Conservation (phyloP, 2,329 filamentous ascomycete genomes). For the Drechslera avenae region DNA sequence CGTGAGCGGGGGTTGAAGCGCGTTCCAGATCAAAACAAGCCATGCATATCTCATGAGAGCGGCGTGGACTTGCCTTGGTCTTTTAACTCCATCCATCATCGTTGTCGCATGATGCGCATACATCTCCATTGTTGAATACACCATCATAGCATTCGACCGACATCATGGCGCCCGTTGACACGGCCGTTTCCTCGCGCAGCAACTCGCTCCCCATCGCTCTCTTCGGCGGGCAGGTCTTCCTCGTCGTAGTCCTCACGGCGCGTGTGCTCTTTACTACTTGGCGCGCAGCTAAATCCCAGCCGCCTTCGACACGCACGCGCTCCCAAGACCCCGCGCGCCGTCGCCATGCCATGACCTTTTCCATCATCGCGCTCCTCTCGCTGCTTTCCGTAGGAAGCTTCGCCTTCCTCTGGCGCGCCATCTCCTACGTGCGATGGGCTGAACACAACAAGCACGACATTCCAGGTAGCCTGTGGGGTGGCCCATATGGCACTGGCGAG, state of each 20-base stretch:
- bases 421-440: slow-evolving; percentile 60
- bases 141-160: neutral
- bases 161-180: slow-evolving; percentile 46
- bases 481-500: slow-evolving; percentile 48
- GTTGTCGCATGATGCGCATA: slow-evolving; percentile 21
- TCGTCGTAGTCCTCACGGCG: slow-evolving; percentile 39
- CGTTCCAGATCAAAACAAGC: slow-evolving; percentile 37
- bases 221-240: slow-evolving; percentile 38
- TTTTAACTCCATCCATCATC: slow-evolving; percentile 2
- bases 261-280: slow-evolving; percentile 38
- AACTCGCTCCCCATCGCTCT: slow-evolving; percentile 43
- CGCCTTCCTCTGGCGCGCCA: slow-evolving; percentile 50
- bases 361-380: slow-evolving; percentile 54
- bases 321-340: slow-evolving; percentile 37
- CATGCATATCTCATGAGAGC: slow-evolving; percentile 1
- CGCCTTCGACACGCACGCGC: slow-evolving; percentile 44
- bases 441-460: slow-evolving; percentile 47
- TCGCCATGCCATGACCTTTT: slow-evolving; percentile 48
- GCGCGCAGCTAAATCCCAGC: slow-evolving; percentile 39
- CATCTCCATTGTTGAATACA: slow-evolving; percentile 7
- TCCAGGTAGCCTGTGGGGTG: slow-evolving; percentile 50
- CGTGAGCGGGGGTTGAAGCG: slow-evolving; percentile 27
- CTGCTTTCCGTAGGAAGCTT: slow-evolving; percentile 54
- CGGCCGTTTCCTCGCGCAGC: slow-evolving; percentile 33
- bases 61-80: slow-evolving; percentile 2